Evolutionary conservation across 2,329 filamentous ascomycete genomes (phyloP).

Genomic region (Dothideomycetes sp.): DNA sequence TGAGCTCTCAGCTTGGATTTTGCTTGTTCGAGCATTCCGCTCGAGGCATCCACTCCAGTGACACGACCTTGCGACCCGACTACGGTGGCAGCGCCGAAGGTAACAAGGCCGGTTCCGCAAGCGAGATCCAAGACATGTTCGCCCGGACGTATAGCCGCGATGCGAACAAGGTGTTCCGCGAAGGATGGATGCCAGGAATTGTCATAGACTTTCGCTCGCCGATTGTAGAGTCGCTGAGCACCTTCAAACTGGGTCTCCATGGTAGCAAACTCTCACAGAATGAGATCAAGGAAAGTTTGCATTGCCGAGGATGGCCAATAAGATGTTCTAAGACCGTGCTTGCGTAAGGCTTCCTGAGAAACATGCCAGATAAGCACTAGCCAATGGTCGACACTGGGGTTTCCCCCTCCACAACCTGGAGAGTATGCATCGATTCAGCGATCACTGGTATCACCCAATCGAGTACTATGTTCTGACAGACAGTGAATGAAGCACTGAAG

Average conservation of each 20-base stretch:
- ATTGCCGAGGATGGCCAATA: too few species aligned
- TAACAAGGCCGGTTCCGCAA: conserved; percentile 34
- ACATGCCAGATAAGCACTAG: too few species aligned
- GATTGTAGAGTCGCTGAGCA: conserved; percentile 26
- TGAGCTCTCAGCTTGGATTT: conserved; percentile 16
- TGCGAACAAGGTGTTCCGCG: conserved; percentile 25
- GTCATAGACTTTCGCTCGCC: conserved; percentile 26
- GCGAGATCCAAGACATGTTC: conserved; percentile 33
- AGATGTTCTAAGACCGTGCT: too few species aligned
- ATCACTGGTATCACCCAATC: too few species aligned
- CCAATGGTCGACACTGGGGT: too few species aligned
- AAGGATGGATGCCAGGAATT: conserved; percentile 31
- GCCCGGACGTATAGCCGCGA: conserved; percentile 18
- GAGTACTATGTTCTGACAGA: too few species aligned
- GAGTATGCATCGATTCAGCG: too few species aligned
- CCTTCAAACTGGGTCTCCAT: not conserved
- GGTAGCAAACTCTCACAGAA: too few species aligned
- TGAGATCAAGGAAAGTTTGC: too few species aligned
- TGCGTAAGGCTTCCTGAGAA: too few species aligned
- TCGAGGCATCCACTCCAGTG: conserved; percentile 29
- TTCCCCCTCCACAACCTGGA: too few species aligned
- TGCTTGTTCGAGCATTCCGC: conserved; percentile 30
- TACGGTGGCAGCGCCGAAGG: conserved; percentile 25
- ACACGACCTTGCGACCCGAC: conserved; percentile 28
- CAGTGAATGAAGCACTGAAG: too few species aligned